Percentiles rank a stretch among this genome's conserved stretches.
These are phyloP conservation scores for Amanita fuliginea DNA, from an alignment of 768 basidiomycete species.

Conservation along the genomic window DNA sequence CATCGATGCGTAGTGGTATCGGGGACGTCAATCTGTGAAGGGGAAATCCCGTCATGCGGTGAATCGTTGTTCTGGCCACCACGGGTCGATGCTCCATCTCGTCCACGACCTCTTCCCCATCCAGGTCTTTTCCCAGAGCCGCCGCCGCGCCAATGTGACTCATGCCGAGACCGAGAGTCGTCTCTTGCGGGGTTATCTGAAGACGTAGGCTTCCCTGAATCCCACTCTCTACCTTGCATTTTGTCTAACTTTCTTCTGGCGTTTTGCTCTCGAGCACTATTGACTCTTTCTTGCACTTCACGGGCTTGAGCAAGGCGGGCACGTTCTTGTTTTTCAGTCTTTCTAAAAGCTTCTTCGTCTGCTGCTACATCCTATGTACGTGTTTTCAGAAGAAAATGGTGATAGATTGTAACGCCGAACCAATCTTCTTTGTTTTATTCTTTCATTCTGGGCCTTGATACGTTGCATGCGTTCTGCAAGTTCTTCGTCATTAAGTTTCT, in stretches of 20 bases:
- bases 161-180: conserved; percentile 13
- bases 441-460: conserved; percentile 65
- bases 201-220: conserved; percentile 49
- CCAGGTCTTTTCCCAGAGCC: conserved; percentile 20
- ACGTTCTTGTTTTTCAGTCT: conserved; percentile 57
- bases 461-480: conserved; percentile 58
- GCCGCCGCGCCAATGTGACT: conserved; percentile 12
- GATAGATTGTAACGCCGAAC: conserved; percentile 22
- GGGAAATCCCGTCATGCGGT: neutral
- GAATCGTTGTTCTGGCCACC: neutral
- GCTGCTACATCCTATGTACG: conserved; percentile 54
- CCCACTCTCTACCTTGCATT: conserved; percentile 73
- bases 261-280: conserved; percentile 67
- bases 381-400: neutral
- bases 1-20: neutral
- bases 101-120: conserved; percentile 15
- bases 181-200: neutral
- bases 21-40: neutral
- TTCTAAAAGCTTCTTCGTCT: conserved; percentile 69
- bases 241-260: conserved; percentile 78
- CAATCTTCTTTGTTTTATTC: conserved; percentile 58
- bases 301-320: conserved; percentile 43
- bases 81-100: neutral
- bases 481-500: conserved; percentile 58
- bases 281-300: conserved; percentile 58